Evolutionary conservation across 768 basidiomycete genomes (phyloP).

Genomic region (Pleurotus giganteus): DNA sequence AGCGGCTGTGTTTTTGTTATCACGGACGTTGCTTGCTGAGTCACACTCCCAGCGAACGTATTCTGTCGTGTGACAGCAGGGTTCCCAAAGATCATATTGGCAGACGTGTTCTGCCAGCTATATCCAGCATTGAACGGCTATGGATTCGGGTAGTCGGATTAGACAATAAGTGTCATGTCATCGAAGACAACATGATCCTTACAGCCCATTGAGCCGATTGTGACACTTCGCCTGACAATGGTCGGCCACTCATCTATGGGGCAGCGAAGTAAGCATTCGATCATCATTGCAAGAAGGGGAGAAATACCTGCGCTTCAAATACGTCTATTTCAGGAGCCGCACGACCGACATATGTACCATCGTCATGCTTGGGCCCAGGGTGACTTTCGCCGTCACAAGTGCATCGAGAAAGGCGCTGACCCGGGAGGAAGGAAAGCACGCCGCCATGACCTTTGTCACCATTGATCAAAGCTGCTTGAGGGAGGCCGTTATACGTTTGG

Average conservation of each 20-base stretch:
- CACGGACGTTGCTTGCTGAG: conserved; percentile 80
- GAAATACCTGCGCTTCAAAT: conserved; percentile 71
- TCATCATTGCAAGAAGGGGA: not conserved
- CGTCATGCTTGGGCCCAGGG: conserved; percentile 74
- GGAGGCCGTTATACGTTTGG: conserved; percentile 72
- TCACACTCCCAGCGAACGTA: conserved; percentile 61
- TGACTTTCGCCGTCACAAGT: conserved; percentile 82
- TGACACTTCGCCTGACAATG: conserved; percentile 61
- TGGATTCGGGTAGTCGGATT: conserved; percentile 6
- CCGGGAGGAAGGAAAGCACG: conserved; percentile 72
- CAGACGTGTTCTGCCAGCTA: conserved; percentile 58
- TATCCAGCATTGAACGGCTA: conserved; percentile 80
- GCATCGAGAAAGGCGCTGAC: conserved; percentile 82
- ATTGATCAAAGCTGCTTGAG: conserved; percentile 54
- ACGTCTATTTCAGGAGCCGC: conserved; percentile 90
- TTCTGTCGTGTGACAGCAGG: conserved; percentile 55
- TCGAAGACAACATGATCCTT: conserved; percentile 29
- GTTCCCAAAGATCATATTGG: conserved; percentile 58
- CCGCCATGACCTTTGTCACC: conserved; percentile 49
- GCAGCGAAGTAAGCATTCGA: not conserved
- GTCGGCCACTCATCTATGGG: conserved; percentile 43
- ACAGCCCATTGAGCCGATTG: conserved; percentile 86
- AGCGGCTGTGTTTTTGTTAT: conserved; percentile 62
- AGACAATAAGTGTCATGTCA: conserved; percentile 6
- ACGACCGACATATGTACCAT: conserved; percentile 78